Base-by-base conservation (phyloP, 768 basidiomycete genomes). In the Boletus patriciae region DNA sequence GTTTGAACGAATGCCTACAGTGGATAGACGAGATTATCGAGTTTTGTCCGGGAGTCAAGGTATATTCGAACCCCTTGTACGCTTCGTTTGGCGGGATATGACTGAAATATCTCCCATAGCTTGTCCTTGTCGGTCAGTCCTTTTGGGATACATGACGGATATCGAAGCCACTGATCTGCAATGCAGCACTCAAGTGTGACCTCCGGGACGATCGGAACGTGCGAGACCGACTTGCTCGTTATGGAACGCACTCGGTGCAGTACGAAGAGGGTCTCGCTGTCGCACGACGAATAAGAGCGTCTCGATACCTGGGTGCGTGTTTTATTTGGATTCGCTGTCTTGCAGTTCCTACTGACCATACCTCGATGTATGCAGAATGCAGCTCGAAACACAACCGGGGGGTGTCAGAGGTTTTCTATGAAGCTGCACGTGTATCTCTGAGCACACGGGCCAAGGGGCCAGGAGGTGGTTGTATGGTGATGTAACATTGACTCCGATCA, bases 341-440 rank as follows among this genome's bases (percentile, higher is more conserved):
- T n/a, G 33, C 27, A 4, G 6, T n/a, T 33, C 15, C 37, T 25
- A 36, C 44, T 55, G 49, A 54, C 21, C 13, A 18, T 6, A 6
- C 12, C 12, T 36, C 34, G 33, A 38, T 27, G 12, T 9, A 36
- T 29, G 44, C 42, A 97, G 95, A 98, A 78, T 98, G 96, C 69
- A 96, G 94, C 61, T 94, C 96, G 9, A 98, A 98, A 73, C 94
- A 96, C 67, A 95, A 97, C 63, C 84, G 96, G 46, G 96, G 96
- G 5, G 94, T 98, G 12, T 80, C 84, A 29, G 95, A 98, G 69
- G 94, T 95, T 10, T 94, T 98, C 66, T 83, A 90, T 62, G 96
- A 98, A 70, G 90, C 91, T 6, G 92, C 92, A 0, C 84, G 92
- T 3, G 91, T 93, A 12, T 90, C 92, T 27, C 73, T 94, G 54